Evolutionary conservation across 2,329 filamentous ascomycete species (phyloP).

Genomic region (Ploettnerulaceae sp.): DNA sequence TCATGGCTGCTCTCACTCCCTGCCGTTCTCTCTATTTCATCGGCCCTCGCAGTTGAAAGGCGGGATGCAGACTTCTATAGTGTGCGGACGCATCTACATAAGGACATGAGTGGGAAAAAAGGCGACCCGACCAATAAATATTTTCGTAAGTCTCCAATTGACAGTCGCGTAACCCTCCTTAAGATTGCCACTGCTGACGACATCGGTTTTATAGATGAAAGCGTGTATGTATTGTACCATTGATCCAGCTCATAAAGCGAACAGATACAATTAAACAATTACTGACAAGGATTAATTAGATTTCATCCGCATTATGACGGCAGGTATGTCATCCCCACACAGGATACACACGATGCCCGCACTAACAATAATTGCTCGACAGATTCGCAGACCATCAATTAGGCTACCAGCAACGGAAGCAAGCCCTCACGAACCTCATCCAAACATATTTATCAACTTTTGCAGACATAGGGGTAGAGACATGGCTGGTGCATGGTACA

Average conservation of each 20-base stretch:
- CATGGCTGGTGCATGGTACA: conserved; percentile 69
- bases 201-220: conserved; percentile 25
- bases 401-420: conserved; percentile 37
- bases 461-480: conserved; percentile 47
- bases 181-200: conserved; percentile 15
- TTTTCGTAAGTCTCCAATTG: conserved; percentile 35
- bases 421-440: conserved; percentile 64
- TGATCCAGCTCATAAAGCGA: no score
- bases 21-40: conserved; percentile 20
- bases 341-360: neutral
- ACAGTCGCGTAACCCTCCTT: conserved; percentile 13
- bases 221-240: conserved; percentile 25
- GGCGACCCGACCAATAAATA: conserved; percentile 35
- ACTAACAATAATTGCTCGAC: conserved; percentile 1
- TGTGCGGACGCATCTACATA: conserved; percentile 29
- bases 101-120: conserved; percentile 32
- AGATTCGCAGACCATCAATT: conserved; percentile 39
- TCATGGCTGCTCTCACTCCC: conserved; percentile 27
- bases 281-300: conserved; percentile 21
- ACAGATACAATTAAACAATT: neutral
- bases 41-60: conserved; percentile 28
- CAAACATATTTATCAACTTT: conserved; percentile 70
- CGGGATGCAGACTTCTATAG: conserved; percentile 32
- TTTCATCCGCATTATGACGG: conserved; percentile 39
- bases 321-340: conserved; percentile 25